A percentile compares a stretch with the other conserved stretches of the same genome.
Evolutionary conservation across 140 eudicot genomes (phyloP).

Genomic region (Bidens hawaiensis): DNA sequence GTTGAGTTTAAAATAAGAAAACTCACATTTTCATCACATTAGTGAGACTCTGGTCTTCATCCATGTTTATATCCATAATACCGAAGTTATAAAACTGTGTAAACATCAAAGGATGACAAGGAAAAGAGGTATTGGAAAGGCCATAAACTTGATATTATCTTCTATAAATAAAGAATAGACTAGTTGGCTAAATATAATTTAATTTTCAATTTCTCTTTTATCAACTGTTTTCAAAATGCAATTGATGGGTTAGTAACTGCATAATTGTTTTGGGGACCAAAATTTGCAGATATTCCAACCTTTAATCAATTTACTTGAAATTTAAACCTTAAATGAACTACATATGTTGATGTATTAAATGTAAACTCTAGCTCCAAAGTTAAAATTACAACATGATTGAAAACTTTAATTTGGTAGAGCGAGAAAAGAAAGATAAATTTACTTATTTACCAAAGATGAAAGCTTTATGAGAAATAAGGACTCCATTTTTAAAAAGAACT

Average conservation of each 20-base stretch:
- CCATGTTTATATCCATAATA: conserved; percentile 23
- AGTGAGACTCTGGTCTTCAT: conserved; percentile 21
- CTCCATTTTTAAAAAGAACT: neutral
- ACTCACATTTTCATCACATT: conserved; percentile 34
- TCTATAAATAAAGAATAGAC: neutral
- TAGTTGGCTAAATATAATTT: neutral
- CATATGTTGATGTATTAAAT: neutral
- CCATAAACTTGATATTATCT: neutral
- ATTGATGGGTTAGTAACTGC: conserved; percentile 1
- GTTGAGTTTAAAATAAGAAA: conserved; percentile 7
- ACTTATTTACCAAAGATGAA: conserved; percentile 12
- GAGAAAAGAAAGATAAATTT: conserved; percentile 15
- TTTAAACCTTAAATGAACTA: neutral
- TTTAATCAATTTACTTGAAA: neutral
- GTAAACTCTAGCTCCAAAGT: conserved; percentile 9
- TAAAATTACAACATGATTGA: neutral
- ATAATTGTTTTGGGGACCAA: neutral
- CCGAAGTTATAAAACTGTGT: conserved; percentile 19
- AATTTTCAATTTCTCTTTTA: neutral
- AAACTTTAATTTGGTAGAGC: neutral
- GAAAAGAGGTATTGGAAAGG: conserved; percentile 8
- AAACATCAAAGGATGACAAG: neutral
- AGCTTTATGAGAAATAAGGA: neutral
- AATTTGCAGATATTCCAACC: neutral
- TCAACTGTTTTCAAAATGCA: neutral